Evolutionary conservation across 1,284 basidiomycete genomes (phyloP).

Genomic region (Waitea zeae): DNA sequence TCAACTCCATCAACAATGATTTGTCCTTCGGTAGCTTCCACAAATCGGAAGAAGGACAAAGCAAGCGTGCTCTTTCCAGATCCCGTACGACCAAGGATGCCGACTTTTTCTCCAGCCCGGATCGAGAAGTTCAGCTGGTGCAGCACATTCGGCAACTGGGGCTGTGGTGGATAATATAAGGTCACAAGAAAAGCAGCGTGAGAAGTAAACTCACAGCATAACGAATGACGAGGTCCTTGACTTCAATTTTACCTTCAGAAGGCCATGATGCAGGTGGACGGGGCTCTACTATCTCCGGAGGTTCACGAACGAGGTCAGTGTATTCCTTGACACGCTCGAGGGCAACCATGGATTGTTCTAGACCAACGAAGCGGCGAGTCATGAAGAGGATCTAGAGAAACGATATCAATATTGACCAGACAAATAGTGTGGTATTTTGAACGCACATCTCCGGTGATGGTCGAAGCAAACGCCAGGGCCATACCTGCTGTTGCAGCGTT

Average conservation of each 20-base stretch:
- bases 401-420: conserved; percentile 7
- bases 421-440: too few relatives aligned
- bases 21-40: conserved; percentile 69
- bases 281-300: conserved; percentile 3
- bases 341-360: conserved; percentile 91
- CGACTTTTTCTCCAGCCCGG: conserved; percentile 65
- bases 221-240: conserved; percentile 69
- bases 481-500: conserved; percentile 73
- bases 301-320: conserved; percentile 2
- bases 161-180: conserved; percentile 20
- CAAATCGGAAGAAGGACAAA: conserved; percentile 89
- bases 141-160: conserved; percentile 73
- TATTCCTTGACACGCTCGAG: conserved; percentile 78
- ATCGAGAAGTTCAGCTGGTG: conserved; percentile 72
- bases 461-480: conserved; percentile 67
- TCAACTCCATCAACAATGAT: conserved; percentile 85
- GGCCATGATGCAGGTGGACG: conserved; percentile 3
- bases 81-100: conserved; percentile 82
- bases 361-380: conserved; percentile 58
- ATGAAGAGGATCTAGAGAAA: conserved; percentile 30
- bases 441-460: conserved; percentile 56
- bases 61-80: conserved; percentile 84
- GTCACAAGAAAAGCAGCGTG: neutral
- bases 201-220: conserved; percentile 53
- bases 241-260: conserved; percentile 62